Evolutionary conservation across 345 rosid genomes (phyloP), one percentile per base, ranked within the genome.

Genomic region (Hevea brasiliensis): DNA sequence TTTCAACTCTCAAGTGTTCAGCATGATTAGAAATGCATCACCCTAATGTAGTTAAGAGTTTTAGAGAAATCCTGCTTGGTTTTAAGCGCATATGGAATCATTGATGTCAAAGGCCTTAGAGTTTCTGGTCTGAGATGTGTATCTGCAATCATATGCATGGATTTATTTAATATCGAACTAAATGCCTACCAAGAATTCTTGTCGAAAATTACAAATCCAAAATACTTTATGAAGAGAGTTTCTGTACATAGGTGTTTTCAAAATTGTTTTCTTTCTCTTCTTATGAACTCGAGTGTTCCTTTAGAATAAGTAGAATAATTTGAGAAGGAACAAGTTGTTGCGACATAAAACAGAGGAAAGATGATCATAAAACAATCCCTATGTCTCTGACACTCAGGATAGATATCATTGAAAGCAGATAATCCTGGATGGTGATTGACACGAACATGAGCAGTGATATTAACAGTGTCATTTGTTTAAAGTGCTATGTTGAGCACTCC

Each of bases 211-310:
- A 26, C 62, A 23, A 58, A 58, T 58, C 37, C 62, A 14, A 13
- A 58, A 58, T 58, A 27, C 62, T 58, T 13, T 58, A 58, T 47
- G 62, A 58, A 58, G 32, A 24, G 35, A 58, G 37, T 58, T 58
- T 58, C 62, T 58, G 18, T 58, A 12, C 50, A 45, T 45, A 26
- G 61, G 18, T 58, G 15, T 58, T 13, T 27, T 21, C 32, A 4
- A 1, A 9, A 58, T 21, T 58, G 27, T 4, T 26, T 32, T 58
- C 17, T 27, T n/a, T n/a, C 32, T 23, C 37, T 23, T 26, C 6
- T 26, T 26, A 32, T 58, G 32, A 58, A 27, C 7, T 14, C 37
- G 11, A 58, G 6, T 11, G 32, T 26, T 27, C 20, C 0, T 27
- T 12, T 32, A 24, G 14, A 21, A 57, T 57, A 11, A 58, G 32